Evolutionary conservation across 768 basidiomycete genomes (phyloP).

Genomic region (Leucosporidium creatinivorum): DNA sequence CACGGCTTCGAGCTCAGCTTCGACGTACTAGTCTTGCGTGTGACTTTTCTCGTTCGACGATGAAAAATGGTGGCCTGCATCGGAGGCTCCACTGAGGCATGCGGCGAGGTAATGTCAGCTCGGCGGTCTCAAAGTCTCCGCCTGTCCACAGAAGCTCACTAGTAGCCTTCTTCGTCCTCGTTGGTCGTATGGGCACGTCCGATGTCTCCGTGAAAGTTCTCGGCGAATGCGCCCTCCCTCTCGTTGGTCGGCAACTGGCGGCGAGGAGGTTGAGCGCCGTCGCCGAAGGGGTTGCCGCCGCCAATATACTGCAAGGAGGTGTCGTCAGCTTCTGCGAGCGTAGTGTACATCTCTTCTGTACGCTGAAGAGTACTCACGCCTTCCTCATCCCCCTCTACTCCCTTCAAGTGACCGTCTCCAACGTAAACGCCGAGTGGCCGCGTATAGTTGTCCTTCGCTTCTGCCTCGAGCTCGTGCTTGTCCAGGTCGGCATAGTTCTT

Average conservation of each 20-base stretch:
- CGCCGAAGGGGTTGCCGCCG: conserved; percentile 3
- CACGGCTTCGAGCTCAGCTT: not conserved
- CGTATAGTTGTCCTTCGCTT: conserved; percentile 14
- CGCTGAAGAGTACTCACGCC: conserved; percentile 1
- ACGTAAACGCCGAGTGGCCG: conserved; percentile 14
- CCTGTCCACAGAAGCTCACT: not conserved
- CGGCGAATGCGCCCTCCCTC: not conserved
- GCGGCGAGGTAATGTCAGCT: too few relatives aligned
- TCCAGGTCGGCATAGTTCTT: conserved; percentile 15
- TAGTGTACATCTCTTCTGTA: too few relatives aligned
- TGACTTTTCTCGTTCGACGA: not conserved
- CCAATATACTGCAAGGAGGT: conserved; percentile 9
- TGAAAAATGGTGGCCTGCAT: not conserved
- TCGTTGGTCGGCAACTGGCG: not conserved
- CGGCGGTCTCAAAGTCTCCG: not conserved
- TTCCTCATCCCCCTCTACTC: conserved; percentile 11
- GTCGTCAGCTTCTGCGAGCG: not conserved
- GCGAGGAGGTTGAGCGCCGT: not conserved
- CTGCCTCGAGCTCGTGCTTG: conserved; percentile 9
- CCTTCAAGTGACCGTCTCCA: conserved; percentile 14
- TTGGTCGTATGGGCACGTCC: too few relatives aligned
- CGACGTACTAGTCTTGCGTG: not conserved
- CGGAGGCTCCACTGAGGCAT: too few relatives aligned
- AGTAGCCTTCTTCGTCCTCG: conserved; percentile 7
- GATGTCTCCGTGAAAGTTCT: not conserved